These are phyloP conservation scores for Beauveria pseudobassiana DNA, from an alignment of 2,329 filamentous ascomycete species.

Conservation along the genomic window DNA sequence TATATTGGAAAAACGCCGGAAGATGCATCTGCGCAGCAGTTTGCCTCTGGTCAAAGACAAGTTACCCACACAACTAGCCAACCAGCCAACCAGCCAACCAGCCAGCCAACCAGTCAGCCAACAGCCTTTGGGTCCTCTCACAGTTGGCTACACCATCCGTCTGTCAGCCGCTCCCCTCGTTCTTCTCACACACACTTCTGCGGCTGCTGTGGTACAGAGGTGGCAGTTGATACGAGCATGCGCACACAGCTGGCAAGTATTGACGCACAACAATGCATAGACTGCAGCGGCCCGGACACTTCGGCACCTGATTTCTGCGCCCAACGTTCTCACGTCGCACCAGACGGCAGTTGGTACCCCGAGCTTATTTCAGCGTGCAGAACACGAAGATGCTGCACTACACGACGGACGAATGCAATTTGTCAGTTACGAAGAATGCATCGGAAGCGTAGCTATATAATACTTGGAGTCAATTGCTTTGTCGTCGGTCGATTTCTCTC, in stretches of 20 bases:
- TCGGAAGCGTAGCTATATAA: neutral
- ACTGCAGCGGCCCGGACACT: neutral
- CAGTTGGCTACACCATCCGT: neutral
- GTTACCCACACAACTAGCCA: neutral
- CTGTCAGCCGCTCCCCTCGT: neutral
- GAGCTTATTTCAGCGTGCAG: constrained; percentile 2
- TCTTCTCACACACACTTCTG: neutral
- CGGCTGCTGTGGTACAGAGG: neutral
- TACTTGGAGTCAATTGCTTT: neutral
- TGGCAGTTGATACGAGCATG: neutral
- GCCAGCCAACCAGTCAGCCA: no score
- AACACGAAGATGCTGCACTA: constrained; percentile 6
- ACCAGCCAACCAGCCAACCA: no score
- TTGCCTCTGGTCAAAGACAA: neutral
- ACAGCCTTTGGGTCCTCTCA: neutral
- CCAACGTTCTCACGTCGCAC: neutral
- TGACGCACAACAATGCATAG: neutral
- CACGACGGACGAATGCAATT: neutral
- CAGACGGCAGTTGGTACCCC: neutral
- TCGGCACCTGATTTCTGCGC: neutral
- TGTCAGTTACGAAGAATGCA: neutral
- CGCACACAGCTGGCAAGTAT: neutral
- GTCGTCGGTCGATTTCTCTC: neutral
- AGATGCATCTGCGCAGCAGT: neutral
- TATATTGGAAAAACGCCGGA: neutral